Evolutionary conservation across 495 filamentous ascomycete species (phyloP).

Genomic region (Talaromyces nanjingensis): DNA sequence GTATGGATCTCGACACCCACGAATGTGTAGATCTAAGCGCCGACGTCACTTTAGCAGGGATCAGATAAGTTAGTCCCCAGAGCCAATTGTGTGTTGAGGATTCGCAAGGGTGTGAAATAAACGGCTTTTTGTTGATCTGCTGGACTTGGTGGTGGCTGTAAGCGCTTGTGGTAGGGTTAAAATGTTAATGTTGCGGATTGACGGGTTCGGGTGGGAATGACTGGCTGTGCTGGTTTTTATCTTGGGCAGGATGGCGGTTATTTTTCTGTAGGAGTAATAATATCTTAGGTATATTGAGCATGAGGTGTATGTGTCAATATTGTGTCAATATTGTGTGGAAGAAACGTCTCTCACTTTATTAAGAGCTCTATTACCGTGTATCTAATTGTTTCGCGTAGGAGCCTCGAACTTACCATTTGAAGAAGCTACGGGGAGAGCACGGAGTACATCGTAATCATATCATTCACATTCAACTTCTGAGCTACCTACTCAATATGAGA

Average conservation of each 20-base stretch:
- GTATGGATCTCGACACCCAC: neutral
- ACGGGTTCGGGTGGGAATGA: neutral
- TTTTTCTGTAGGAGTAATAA: neutral
- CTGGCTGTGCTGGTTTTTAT: neutral
- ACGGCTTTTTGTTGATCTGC: neutral
- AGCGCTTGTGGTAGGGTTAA: neutral
- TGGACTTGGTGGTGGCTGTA: neutral
- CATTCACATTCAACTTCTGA: neutral
- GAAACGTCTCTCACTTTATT: neutral
- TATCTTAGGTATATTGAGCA: neutral
- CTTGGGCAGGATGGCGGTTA: neutral
- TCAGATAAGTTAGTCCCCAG: neutral
- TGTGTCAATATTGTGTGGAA: no score
- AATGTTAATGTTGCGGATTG: neutral
- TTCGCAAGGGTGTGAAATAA: neutral
- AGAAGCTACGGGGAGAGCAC: neutral
- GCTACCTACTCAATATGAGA: neutral
- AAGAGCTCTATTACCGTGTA: neutral
- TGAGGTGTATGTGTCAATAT: no score
- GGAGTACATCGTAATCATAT: neutral
- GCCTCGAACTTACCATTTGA: neutral
- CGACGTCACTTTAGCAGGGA: slow-evolving; percentile 5
- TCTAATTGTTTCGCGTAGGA: neutral
- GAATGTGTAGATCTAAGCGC: neutral
- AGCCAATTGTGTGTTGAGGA: neutral